Evolutionary conservation across 2,329 filamentous ascomycete genomes (phyloP).

Genomic region (Colletotrichum karsti): DNA sequence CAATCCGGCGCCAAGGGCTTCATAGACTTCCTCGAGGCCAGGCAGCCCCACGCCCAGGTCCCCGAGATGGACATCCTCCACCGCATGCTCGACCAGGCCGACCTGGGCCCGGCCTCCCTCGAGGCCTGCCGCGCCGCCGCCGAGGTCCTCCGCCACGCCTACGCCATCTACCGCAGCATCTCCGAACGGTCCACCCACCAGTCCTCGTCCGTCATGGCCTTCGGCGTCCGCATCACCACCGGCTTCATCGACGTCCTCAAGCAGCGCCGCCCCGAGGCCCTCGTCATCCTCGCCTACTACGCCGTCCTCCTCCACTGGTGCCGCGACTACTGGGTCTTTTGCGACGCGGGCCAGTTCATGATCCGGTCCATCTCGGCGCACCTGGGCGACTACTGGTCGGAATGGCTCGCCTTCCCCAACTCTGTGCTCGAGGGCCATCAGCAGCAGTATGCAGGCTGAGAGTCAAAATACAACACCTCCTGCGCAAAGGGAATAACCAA

Average conservation of each 20-base stretch:
- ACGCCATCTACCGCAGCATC: conserved; percentile 39
- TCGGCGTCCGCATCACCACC: conserved; percentile 40
- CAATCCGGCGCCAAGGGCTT: conserved; percentile 41
- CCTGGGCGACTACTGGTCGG: conserved; percentile 40
- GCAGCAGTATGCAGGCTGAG: conserved; percentile 29
- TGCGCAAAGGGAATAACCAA: background rate
- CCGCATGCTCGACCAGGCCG: conserved; percentile 17
- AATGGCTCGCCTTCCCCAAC: conserved; percentile 35
- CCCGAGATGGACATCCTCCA: conserved; percentile 35
- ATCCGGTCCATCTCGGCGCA: conserved; percentile 36
- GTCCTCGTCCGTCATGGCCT: conserved; percentile 38
- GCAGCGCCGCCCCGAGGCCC: conserved; percentile 47
- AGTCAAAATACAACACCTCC: background rate
- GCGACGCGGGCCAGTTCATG: conserved; percentile 38
- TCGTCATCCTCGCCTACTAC: conserved; percentile 59
- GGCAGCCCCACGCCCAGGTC: conserved; percentile 36
- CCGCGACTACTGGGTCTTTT: conserved; percentile 46
- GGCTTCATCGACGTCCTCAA: conserved; percentile 45
- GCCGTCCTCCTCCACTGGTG: conserved; percentile 55
- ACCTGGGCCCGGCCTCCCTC: conserved; percentile 35
- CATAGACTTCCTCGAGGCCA: conserved; percentile 32
- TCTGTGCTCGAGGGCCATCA: conserved; percentile 30
- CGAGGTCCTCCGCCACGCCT: conserved; percentile 42
- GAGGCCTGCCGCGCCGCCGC: conserved; percentile 40
- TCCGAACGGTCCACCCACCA: conserved; percentile 35